A percentile compares a stretch with the other conserved stretches of the same genome.
phyloP scores from a whole-genome alignment of 1,139 yeast genomes.

The Spencermartinsiella ligniputridi region DNA sequence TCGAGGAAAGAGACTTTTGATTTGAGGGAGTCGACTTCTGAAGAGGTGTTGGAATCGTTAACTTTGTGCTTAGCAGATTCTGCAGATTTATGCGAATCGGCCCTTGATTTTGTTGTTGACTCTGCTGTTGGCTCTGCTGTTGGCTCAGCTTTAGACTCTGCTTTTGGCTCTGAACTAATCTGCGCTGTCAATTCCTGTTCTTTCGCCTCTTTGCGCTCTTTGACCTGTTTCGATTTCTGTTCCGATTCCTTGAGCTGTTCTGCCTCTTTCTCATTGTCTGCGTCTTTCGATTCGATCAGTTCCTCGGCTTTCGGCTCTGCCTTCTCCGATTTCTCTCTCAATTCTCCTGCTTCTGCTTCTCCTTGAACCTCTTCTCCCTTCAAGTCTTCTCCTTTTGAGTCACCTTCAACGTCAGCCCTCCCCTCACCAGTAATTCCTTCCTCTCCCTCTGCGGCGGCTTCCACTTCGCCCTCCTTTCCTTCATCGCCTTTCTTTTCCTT shows the following conservation, averaged over 20 bases:
- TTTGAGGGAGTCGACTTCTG: not conserved
- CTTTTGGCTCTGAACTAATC: conserved; percentile 1
- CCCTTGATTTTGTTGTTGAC: too few species aligned
- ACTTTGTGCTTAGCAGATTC: too few species aligned
- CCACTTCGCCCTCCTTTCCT: conserved; percentile 13
- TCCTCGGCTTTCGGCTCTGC: conserved; percentile 2
- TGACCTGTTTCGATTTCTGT: conserved; percentile 6
- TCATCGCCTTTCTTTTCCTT: conserved; percentile 32
- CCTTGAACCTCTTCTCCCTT: conserved; percentile 9
- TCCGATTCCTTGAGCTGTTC: not conserved
- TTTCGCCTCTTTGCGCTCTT: conserved; percentile 1
- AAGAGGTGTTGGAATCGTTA: not conserved
- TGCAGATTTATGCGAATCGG: too few species aligned
- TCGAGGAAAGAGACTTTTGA: not conserved
- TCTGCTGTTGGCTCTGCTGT: conserved; percentile 9
- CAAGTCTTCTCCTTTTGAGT: not conserved
- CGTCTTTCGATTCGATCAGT: conserved; percentile 3
- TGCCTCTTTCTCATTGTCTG: not conserved
- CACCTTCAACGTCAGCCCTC: not conserved
- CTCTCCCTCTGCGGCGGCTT: not conserved
- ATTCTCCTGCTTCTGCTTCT: conserved; percentile 15
- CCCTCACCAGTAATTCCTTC: too few species aligned
- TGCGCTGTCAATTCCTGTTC: not conserved
- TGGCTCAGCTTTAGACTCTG: conserved; percentile 8
- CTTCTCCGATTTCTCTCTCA: conserved; percentile 6